Base-by-base conservation (phyloP, 176 grass and related monocot genomes). In the Saccharum spontaneum region DNA sequence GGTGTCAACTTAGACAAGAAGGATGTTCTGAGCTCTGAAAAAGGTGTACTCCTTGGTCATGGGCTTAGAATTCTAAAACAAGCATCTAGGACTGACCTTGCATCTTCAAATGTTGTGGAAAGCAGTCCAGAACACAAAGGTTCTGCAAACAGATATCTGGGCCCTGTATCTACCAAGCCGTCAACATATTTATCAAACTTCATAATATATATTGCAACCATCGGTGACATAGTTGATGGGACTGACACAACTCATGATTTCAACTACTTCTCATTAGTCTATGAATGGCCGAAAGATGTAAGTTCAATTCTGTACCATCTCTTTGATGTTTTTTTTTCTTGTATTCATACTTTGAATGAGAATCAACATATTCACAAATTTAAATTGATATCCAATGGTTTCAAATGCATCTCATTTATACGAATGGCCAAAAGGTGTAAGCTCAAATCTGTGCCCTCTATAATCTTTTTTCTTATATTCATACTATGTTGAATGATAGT, bases 191-290 rank as follows among this genome's bases (percentile, higher is more conserved):
- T 98, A 84, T 98, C 96, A 54, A 86, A 91, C 80, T 98, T 98
- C 79, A 95, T 95, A 86, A 93, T 98, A 87, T 98, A 98, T 70
- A 93, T 95, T 52, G 96, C 96, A 40, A 93, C 96, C 80, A 88
- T 98, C 15, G 96, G 96, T 81, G 96, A 98, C 73, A 98, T 95
- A 90, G 93, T 98, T 87, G 96, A 98, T 83, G 96, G 96, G 71
- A 89, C 88, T 80, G 96, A 98, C 70, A 98, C 96, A 8, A 95
- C 96, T 87, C 96, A 98, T 93, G 92, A 98, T 90, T 98, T 98
- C 91, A 95, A 98, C 87, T 98, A 94, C 81, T 98, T 98, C 84
- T 98, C 96, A 50, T 87, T 98, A 67, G 90, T 95, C 45, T 95
- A 95, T 3, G 96, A 98, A 78, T 88, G 93, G 85, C 96, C 93